These are phyloP conservation scores for Cladophialophora chaetospira DNA, from an alignment of 2,329 filamentous ascomycete genomes.

Conservation along the genomic window DNA sequence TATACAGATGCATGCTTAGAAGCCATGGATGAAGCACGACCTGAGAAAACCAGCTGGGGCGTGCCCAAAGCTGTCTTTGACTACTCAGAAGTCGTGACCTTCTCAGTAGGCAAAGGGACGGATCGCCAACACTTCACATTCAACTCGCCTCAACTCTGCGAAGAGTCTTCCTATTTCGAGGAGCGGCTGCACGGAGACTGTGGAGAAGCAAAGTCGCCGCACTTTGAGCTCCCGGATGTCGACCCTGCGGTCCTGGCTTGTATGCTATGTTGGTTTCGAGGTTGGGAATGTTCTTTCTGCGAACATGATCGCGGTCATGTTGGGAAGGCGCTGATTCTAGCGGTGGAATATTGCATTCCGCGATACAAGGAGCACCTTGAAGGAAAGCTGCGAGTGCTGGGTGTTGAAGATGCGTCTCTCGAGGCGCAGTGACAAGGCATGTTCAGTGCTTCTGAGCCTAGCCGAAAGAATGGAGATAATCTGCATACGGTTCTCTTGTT, in stretches of 20 bases:
- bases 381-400: neutral
- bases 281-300: slow-evolving; percentile 7
- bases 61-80: slow-evolving; percentile 1
- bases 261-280: slow-evolving; percentile 12
- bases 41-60: neutral
- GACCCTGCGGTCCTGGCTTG: slow-evolving; percentile 6
- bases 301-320: neutral
- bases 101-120: neutral
- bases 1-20: neutral
- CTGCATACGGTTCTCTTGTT: too few relatives aligned
- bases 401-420: neutral
- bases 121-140: neutral
- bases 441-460: too few relatives aligned
- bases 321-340: neutral
- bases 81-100: slow-evolving; percentile 10
- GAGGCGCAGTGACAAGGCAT: too few relatives aligned
- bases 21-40: neutral
- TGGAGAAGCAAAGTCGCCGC: neutral
- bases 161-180: slow-evolving; percentile 8
- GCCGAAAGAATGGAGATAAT: too few relatives aligned
- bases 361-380: slow-evolving; percentile 4
- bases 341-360: neutral
- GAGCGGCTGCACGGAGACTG: slow-evolving; percentile 5
- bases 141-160: slow-evolving; percentile 3
- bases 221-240: slow-evolving; percentile 1